Conservation (phyloP, 2,329 filamentous ascomycete genomes). For the Fusarium pseudograminearum region DNA sequence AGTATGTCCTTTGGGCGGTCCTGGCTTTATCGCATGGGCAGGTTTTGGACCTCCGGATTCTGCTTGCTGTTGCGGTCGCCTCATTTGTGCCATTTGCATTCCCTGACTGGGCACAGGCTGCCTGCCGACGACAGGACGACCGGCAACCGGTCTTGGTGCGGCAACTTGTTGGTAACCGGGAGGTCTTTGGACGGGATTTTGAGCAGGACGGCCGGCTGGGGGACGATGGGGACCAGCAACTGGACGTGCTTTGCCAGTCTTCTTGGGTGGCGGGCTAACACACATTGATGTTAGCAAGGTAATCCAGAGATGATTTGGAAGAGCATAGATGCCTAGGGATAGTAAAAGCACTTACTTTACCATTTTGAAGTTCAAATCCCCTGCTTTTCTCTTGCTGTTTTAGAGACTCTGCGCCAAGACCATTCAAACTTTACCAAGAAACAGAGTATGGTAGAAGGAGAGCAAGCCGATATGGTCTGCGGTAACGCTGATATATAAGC, state of each 20-base stretch:
- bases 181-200: background rate
- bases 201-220: background rate
- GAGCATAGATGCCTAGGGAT: no score
- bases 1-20: background rate
- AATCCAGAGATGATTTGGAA: no score
- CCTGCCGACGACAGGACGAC: conserved; percentile 13
- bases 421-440: fast-evolving
- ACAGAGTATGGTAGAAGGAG: fast-evolving
- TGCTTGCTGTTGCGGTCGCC: conserved; percentile 13
- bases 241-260: background rate
- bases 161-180: conserved; percentile 10
- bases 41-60: conserved; percentile 1
- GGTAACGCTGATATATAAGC: background rate
- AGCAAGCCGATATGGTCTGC: fast-evolving
- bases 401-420: fast-evolving
- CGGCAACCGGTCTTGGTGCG: conserved; percentile 14
- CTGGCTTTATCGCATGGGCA: background rate
- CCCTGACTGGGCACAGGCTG: conserved; percentile 16
- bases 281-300: background rate
- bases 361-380: background rate
- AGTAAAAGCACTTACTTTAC: no score
- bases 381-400: fast-evolving
- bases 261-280: background rate
- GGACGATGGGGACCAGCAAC: conserved; percentile 2
- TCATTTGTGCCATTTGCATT: conserved; percentile 31